Evolutionary conservation across 129 eudicot species (phyloP).

Genomic region (Flaveria brownii): DNA sequence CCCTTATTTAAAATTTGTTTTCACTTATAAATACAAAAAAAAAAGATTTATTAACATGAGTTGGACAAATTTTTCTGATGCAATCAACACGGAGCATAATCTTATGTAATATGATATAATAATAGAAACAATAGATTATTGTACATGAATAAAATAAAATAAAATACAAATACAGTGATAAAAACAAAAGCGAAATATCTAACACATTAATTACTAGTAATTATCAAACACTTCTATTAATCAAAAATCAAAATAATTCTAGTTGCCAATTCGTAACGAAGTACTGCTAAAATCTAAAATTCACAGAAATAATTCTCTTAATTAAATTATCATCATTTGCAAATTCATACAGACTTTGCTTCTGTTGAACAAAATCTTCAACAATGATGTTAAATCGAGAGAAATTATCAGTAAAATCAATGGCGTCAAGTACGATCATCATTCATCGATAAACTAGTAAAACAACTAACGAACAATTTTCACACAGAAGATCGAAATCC

Average conservation of each 20-base stretch:
- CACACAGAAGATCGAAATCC: background rate
- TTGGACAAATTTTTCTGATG: too few relatives aligned
- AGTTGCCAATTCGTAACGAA: too few relatives aligned
- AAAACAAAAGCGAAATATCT: background rate
- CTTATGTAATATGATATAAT: too few relatives aligned
- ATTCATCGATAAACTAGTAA: background rate
- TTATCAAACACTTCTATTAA: background rate
- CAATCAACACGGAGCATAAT: too few relatives aligned
- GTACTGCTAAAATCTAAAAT: too few relatives aligned
- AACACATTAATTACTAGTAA: background rate
- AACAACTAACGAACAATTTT: too few relatives aligned
- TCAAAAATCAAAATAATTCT: background rate
- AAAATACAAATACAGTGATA: background rate
- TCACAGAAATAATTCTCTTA: too few relatives aligned
- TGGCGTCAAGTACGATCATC: background rate
- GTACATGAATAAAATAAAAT: too few relatives aligned
- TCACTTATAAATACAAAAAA: too few relatives aligned
- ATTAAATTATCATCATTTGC: background rate
- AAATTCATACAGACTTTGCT: background rate
- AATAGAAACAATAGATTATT: too few relatives aligned
- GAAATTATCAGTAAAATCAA: background rate
- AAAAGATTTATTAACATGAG: too few relatives aligned
- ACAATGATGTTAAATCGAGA: background rate
- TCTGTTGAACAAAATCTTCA: background rate
- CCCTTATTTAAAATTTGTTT: too few relatives aligned